Conservation (phyloP, 495 filamentous ascomycete genomes). For the Penicillium roqueforti region DNA sequence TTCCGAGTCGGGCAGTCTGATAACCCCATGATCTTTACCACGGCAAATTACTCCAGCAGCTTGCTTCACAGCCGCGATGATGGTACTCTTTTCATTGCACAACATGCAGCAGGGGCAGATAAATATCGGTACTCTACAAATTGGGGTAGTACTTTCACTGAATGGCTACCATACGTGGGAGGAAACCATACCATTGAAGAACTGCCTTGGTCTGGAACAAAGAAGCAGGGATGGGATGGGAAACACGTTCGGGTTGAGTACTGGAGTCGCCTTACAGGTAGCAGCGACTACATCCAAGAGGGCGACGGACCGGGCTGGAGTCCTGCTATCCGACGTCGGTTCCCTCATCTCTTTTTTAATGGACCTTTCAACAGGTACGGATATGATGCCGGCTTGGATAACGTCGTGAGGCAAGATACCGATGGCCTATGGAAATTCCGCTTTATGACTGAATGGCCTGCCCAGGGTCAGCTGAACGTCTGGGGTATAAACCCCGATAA, state of each 20-base stretch:
- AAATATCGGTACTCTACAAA: conserved; percentile 61
- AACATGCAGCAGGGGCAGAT: conserved; percentile 60
- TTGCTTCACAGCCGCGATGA: conserved; percentile 43
- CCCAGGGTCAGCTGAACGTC: conserved; percentile 59
- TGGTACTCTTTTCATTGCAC: conserved; percentile 47
- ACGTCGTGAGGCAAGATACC: conserved; percentile 49
- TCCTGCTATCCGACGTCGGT: conserved; percentile 40
- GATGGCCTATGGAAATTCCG: conserved; percentile 58
- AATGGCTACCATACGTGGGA: conserved; percentile 55
- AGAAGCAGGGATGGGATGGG: conserved; percentile 58
- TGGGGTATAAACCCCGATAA: conserved; percentile 69
- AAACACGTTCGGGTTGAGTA: conserved; percentile 67
- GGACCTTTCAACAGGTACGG: conserved; percentile 66
- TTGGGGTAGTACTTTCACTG: conserved; percentile 56
- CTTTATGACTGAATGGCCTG: conserved; percentile 64
- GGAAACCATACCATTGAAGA: conserved; percentile 43
- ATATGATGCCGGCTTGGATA: conserved; percentile 59
- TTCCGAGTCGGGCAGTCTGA: conserved; percentile 53
- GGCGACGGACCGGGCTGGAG: conserved; percentile 49
- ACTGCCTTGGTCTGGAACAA: conserved; percentile 57
- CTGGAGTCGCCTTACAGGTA: conserved; percentile 60
- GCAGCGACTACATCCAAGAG: conserved; percentile 61
- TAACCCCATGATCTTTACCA: conserved; percentile 56
- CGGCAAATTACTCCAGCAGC: conserved; percentile 55
- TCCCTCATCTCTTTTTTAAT: conserved; percentile 63